Base-by-base conservation (phyloP, 2,329 filamentous ascomycete genomes). In the Colletotrichum noveboracense region DNA sequence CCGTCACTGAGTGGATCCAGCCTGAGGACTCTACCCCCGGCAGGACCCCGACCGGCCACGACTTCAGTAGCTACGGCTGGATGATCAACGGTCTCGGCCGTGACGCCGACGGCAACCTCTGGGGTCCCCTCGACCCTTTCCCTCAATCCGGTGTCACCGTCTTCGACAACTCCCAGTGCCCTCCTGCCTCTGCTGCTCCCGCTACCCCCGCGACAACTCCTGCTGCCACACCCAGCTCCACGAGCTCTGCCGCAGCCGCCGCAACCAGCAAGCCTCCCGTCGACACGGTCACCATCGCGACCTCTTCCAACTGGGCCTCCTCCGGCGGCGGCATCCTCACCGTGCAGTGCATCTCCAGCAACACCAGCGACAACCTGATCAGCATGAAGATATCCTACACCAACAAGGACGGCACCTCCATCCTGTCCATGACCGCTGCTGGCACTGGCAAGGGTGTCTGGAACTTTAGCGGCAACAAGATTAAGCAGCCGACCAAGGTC, bases 1-100 rank as follows among this genome's bases (percentile, higher is more conserved):
- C 86, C 14, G 85, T 87, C 6, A 81, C 80, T 6, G 86, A 87
- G 72, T 87, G 85, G 84, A 86, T 87, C 76, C 85, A 84, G 78
- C 85, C 86, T 12, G 86, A 87, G 76, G 80, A 83, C 21, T 80
- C 83, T 21, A 79, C 81, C 5, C 86, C 86, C n/a, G 86, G 86
- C 2, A 72, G 74, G 21, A 64, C 78, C 13, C 81, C 81, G 12
- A 77, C 78, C 78, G 81, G 75, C 74, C 82, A 81, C 77, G 81
- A 84, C 66, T 86, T 87, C 71, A 78, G 79, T 32, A 80, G 81
- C 38, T 80, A 87, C 9, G 80, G 81, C 3, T 78, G 79, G 61
- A 78, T 84, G 10, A 78, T 77, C 18, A 78, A 83, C 52, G 82
- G 82, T 3, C 77, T 82, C 21, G 82, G 82, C 32, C 78, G 76